phyloP scores from a whole-genome alignment of 192 early-diverging fungal genomes.

The Linnemannia elongata region DNA sequence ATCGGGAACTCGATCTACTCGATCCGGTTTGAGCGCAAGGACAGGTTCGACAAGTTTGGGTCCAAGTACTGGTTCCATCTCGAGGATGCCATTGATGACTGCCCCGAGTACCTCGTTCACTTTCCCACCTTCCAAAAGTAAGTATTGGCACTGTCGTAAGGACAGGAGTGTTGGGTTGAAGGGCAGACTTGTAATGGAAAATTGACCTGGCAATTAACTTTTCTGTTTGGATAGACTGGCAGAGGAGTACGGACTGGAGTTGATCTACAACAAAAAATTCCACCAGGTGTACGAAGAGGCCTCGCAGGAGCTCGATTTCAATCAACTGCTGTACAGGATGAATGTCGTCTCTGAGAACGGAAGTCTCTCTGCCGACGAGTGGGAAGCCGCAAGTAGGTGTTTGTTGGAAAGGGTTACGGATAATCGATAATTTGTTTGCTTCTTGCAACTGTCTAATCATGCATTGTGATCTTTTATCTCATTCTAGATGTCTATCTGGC shows the following conservation, averaged over 20 bases:
- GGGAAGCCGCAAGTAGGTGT: conserved; percentile 88
- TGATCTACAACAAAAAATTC: conserved; percentile 81
- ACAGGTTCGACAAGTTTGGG: conserved; percentile 77
- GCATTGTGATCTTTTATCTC: background rate
- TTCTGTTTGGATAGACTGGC: conserved; percentile 73
- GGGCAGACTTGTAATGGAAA: background rate
- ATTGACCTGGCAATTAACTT: background rate
- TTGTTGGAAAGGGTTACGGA: background rate
- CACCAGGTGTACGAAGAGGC: conserved; percentile 86
- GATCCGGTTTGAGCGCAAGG: conserved; percentile 85
- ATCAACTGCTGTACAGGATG: conserved; percentile 84
- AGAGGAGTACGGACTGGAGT: conserved; percentile 82
- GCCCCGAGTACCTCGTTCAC: conserved; percentile 95
- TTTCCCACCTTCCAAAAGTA: conserved; percentile 85
- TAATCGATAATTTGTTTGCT: background rate
- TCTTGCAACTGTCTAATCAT: background rate
- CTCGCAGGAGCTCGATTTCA: conserved; percentile 63
- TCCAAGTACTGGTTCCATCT: conserved; percentile 92
- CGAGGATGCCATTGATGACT: conserved; percentile 95
- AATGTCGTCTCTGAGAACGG: conserved; percentile 80
- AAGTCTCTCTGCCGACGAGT: conserved; percentile 84
- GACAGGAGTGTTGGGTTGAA: background rate
- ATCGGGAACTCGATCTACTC: conserved; percentile 94
- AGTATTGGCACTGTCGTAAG: background rate
- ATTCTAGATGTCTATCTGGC: conserved; percentile 72